A percentile compares a stretch with the other conserved stretches of the same genome.
Evolutionary conservation across 2,329 filamentous ascomycete genomes (phyloP).

Genomic region (Thyridium curvatum): DNA sequence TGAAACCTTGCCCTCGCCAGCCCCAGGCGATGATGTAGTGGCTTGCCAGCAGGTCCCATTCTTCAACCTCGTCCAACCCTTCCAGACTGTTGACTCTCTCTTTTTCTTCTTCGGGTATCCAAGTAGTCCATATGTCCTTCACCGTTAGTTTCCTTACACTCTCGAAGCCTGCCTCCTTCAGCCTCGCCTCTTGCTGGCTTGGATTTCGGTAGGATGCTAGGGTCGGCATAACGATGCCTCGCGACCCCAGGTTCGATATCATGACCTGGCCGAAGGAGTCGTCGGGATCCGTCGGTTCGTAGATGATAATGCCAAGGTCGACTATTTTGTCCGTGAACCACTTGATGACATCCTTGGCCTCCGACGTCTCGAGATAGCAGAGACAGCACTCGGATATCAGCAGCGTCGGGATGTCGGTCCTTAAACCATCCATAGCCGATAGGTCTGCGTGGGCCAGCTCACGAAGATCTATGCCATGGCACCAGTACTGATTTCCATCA

Average conservation of each 20-base stretch:
- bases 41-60: slow-evolving; percentile 78
- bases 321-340: slow-evolving; percentile 53
- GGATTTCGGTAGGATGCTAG: slow-evolving; percentile 66
- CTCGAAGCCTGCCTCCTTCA: slow-evolving; percentile 61
- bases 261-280: slow-evolving; percentile 90
- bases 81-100: slow-evolving; percentile 73
- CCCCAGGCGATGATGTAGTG: slow-evolving; percentile 93
- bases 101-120: slow-evolving; percentile 67
- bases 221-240: slow-evolving; percentile 80
- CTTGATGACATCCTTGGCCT: slow-evolving; percentile 57
- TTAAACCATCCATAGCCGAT: slow-evolving; percentile 32
- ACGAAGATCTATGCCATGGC: slow-evolving; percentile 67
- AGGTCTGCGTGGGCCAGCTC: slow-evolving; percentile 31
- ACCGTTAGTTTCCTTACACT: slow-evolving; percentile 36
- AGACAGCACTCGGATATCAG: slow-evolving; percentile 94
- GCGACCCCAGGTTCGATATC: slow-evolving; percentile 78
- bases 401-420: slow-evolving; percentile 65
- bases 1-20: slow-evolving; percentile 52
- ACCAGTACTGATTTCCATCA: slow-evolving; percentile 39
- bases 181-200: slow-evolving; percentile 58
- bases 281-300: slow-evolving; percentile 80
- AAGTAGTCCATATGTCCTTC: slow-evolving; percentile 64
- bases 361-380: slow-evolving; percentile 69
- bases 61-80: slow-evolving; percentile 90
- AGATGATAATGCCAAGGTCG: slow-evolving; percentile 60